Conservation (phyloP, 352 stramenopile genomes). For the Phytophthora colocasiae region DNA sequence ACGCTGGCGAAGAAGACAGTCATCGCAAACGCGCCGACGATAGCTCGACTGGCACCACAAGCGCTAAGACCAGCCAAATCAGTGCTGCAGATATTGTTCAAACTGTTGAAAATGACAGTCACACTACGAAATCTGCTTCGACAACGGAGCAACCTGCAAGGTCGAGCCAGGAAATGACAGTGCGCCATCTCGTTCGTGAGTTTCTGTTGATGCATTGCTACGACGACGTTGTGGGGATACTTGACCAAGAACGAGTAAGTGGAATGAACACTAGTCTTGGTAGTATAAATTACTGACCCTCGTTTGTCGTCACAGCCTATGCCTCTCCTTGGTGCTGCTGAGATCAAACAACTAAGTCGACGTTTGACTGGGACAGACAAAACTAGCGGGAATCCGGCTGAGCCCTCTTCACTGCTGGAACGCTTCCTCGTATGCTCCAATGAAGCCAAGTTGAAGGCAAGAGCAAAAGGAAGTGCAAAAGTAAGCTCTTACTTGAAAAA, state of each 20-base stretch:
- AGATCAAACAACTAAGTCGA: conserved; percentile 27
- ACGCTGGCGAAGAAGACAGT: conserved; percentile 10
- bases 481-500: conserved; percentile 1
- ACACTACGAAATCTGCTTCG: not conserved
- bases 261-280: not conserved
- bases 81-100: conserved; percentile 34
- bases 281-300: conserved; percentile 5
- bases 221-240: conserved; percentile 43
- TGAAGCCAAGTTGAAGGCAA: conserved; percentile 19
- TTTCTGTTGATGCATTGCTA: conserved; percentile 59
- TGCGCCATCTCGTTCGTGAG: conserved; percentile 68
- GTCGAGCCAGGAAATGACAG: conserved; percentile 33
- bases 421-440: conserved; percentile 47
- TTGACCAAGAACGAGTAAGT: conserved; percentile 56
- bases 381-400: conserved; percentile 4
- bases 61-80: conserved; percentile 40
- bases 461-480: conserved; percentile 22
- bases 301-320: conserved; percentile 18
- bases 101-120: conserved; percentile 1
- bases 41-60: conserved; percentile 1
- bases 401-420: conserved; percentile 34
- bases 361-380: conserved; percentile 11
- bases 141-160: not conserved
- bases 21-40: conserved; percentile 6
- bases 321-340: conserved; percentile 20